phyloP scores from a whole-genome alignment of 2,329 filamentous ascomycete species.

The Colletotrichum spinosum region DNA sequence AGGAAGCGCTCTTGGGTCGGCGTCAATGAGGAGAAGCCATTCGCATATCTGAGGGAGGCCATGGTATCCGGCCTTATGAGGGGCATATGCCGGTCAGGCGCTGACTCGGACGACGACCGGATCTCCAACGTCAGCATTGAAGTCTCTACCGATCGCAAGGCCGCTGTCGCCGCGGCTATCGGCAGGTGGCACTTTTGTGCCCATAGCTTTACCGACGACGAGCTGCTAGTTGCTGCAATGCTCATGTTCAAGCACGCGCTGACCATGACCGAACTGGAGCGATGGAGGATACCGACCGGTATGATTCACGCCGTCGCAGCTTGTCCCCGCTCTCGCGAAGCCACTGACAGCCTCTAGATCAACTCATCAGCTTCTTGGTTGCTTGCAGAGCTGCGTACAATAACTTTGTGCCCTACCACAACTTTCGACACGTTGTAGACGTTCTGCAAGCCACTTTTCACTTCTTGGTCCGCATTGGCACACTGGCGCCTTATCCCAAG shows the following conservation, averaged over 20 bases:
- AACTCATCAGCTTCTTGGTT: constrained; percentile 86
- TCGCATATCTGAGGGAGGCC: constrained; percentile 88
- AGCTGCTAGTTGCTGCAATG: constrained; percentile 86
- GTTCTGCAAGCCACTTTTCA: constrained; percentile 94
- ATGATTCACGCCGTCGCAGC: constrained; percentile 47
- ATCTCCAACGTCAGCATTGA: constrained; percentile 74
- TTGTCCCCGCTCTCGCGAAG: constrained; percentile 38
- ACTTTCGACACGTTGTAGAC: constrained; percentile 97
- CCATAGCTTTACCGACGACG: constrained; percentile 89
- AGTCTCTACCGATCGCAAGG: constrained; percentile 73
- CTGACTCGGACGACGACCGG: constrained; percentile 71
- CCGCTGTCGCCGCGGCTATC: constrained; percentile 75
- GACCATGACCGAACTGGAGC: constrained; percentile 81
- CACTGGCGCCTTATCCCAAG: constrained; percentile 74
- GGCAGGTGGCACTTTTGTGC: constrained; percentile 90
- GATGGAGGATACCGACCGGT: constrained; percentile 85
- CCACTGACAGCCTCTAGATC: constrained; percentile 68
- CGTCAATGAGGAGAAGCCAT: constrained; percentile 85
- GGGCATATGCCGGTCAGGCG: constrained; percentile 80
- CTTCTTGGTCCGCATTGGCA: constrained; percentile 85
- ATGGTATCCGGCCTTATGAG: constrained; percentile 95
- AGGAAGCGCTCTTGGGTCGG: constrained; percentile 94
- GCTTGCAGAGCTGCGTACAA: constrained; percentile 96
- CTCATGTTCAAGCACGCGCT: constrained; percentile 93
- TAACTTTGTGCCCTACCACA: constrained; percentile 95